Conservation (phyloP, 768 basidiomycete genomes). For the Lanmaoa rubissima region DNA sequence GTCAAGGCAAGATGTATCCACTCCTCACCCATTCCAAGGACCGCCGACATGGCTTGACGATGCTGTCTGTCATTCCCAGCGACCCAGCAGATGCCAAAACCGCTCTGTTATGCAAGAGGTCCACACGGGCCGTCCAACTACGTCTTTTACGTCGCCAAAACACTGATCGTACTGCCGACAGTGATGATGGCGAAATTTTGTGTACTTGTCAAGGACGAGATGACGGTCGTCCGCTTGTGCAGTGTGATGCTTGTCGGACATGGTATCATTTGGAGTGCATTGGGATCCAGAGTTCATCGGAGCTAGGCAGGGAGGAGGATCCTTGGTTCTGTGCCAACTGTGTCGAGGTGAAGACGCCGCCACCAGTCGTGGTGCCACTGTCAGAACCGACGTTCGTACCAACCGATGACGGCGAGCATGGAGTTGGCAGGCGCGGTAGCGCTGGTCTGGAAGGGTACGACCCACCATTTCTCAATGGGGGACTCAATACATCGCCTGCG, state of each 20-base stretch:
- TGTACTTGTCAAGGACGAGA: slow-evolving; percentile 69
- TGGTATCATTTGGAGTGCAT: slow-evolving; percentile 86
- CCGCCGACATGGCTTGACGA: slow-evolving; percentile 12
- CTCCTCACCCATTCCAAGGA: slow-evolving; percentile 42
- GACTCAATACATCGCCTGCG: slow-evolving; percentile 54
- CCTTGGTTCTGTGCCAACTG: slow-evolving; percentile 69
- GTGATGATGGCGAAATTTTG: slow-evolving; percentile 48
- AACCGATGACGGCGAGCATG: slow-evolving; percentile 47
- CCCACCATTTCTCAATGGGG: slow-evolving; percentile 56
- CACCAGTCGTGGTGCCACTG: slow-evolving; percentile 30
- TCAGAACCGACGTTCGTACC: slow-evolving; percentile 70
- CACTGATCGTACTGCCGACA: slow-evolving; percentile 34
- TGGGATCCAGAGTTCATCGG: slow-evolving; percentile 59
- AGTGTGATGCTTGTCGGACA: slow-evolving; percentile 74
- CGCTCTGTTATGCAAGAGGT: slow-evolving; percentile 70
- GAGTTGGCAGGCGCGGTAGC: background rate
- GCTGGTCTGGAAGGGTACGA: slow-evolving; percentile 43
- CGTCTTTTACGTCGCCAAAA: slow-evolving; percentile 44
- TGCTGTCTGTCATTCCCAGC: slow-evolving; percentile 44
- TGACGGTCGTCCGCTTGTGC: slow-evolving; percentile 75
- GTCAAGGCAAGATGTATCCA: slow-evolving; percentile 63
- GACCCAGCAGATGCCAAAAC: slow-evolving; percentile 78
- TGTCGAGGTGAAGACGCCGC: slow-evolving; percentile 47
- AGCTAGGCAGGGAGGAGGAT: slow-evolving; percentile 75
- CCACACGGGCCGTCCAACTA: slow-evolving; percentile 58